phyloP scores from a whole-genome alignment of 2,329 filamentous ascomycete species.

The Gaeumannomyces sp. region DNA sequence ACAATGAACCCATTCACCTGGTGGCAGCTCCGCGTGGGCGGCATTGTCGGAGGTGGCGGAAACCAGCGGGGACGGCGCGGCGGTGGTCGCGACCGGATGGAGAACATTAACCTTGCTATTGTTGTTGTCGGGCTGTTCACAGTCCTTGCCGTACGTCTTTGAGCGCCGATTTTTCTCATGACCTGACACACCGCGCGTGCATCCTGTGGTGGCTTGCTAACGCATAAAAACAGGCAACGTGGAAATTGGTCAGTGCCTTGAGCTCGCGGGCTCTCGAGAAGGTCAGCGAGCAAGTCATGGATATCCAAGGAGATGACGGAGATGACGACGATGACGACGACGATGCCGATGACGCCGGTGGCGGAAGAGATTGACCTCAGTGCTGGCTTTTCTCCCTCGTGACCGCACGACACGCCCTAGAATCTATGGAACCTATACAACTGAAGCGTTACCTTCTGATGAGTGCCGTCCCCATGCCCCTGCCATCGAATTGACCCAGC shows the following conservation, averaged over 20 bases:
- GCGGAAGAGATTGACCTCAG: not conserved
- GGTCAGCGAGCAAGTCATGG: constrained; percentile 73
- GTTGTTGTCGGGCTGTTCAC: constrained; percentile 75
- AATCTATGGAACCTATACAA: constrained; percentile 22
- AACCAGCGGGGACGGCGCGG: constrained; percentile 42
- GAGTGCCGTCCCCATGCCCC: not conserved
- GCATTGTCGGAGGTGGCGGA: constrained; percentile 45
- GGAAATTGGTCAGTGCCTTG: constrained; percentile 71
- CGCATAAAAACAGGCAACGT: constrained; percentile 55
- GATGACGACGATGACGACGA: constrained; percentile 43
- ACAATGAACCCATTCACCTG: constrained; percentile 70
- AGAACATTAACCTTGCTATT: constrained; percentile 72
- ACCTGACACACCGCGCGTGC: constrained; percentile 13
- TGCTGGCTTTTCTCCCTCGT: not conserved
- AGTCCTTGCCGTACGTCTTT: constrained; percentile 62
- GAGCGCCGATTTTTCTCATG: not conserved
- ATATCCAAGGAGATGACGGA: constrained; percentile 63
- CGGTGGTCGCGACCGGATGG: constrained; percentile 70
- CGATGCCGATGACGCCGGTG: constrained; percentile 23
- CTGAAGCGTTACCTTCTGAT: not conserved
- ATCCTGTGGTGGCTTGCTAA: constrained; percentile 15
- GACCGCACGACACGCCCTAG: constrained; percentile 19
- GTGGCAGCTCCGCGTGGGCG: constrained; percentile 64
- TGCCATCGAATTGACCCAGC: not conserved
- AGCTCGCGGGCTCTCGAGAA: constrained; percentile 67